Evolutionary conservation across 192 early-diverging fungal species (phyloP).

Genomic region (Backusella mclennaniae): DNA sequence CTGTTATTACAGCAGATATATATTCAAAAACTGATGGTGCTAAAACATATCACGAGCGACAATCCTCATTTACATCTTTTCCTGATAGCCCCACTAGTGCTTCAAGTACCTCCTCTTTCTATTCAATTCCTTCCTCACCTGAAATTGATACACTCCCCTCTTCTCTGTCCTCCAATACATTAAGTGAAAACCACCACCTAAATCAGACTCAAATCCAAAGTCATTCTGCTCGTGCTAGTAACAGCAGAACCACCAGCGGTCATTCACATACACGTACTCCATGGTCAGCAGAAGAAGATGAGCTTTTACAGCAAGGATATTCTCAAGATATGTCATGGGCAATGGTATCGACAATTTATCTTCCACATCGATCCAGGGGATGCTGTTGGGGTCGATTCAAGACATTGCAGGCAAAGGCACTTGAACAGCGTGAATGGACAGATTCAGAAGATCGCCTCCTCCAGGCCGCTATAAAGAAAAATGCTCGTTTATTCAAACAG

Average conservation of each 20-base stretch:
- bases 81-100: slow-evolving; percentile 4
- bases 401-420: slow-evolving; percentile 21
- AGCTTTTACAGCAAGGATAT: slow-evolving; percentile 24
- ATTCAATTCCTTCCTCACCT: neutral
- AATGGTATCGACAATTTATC: slow-evolving; percentile 21
- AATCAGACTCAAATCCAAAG: neutral
- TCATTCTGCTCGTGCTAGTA: neutral
- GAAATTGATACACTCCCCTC: neutral
- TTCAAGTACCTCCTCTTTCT: neutral
- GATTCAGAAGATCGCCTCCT: slow-evolving; percentile 17
- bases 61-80: neutral
- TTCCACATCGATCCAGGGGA: slow-evolving; percentile 27
- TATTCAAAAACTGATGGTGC: neutral
- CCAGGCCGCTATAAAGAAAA: slow-evolving; percentile 19
- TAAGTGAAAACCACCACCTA: neutral
- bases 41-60: neutral
- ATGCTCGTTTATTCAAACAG: slow-evolving; percentile 24
- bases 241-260: neutral
- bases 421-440: slow-evolving; percentile 23
- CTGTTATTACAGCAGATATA: neutral
- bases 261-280: slow-evolving; percentile 19
- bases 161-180: neutral
- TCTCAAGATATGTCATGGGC: slow-evolving; percentile 28
- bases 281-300: slow-evolving; percentile 29
- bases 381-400: slow-evolving; percentile 34